Base-by-base conservation (phyloP, 2,329 filamentous ascomycete species). In the Zopfia rhizophila region DNA sequence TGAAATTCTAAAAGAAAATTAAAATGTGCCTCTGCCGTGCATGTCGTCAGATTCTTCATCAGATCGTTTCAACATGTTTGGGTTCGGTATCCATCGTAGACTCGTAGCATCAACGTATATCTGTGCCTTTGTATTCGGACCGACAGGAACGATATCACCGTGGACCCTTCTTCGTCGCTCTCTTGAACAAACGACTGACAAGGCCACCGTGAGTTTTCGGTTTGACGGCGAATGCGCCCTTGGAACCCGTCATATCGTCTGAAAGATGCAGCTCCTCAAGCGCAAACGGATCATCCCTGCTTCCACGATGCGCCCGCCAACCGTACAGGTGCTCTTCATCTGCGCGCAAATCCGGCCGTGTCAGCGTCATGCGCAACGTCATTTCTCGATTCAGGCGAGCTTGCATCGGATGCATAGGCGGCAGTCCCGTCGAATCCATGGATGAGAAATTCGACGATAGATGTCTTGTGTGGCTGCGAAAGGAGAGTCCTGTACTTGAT, bases 281-380 rank as follows among this genome's bases (percentile, higher is more conserved):
- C n/a, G 79, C 77, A 23, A 85, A 68, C 2, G 82, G 80, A 50
- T 84, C 77, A 54, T 79, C 70, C 55, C 75, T 68, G 17, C 41
- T 35, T 24, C 39, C 43, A 43, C 56, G 59, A 24, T 56, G 56
- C 5, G 40, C 75, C 61, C 87, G 83, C 84, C 86, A 89, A 29
- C 85, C 85, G 60, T 91, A 90, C 12, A 90, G 79, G 50, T 86
- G 80, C 8, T 87, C 84, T 51, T 93, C 88, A 52, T 86, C 80
- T 4, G 87, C 86, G 29, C 91, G 86, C 35, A 97, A 80, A 66
- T 97, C 93, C 0, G 91, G 90, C 33, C 92, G 81, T 3, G 94
- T 97, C 42, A 97, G 81, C 0, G 93, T 97, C 91, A 97, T 96
- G 36, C 92, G 89, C 36, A 97, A 75, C 3, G 94, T 97, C 92